Percentiles rank a stretch among this genome's conserved stretches.
Conservation (phyloP, 1,284 basidiomycete species). For the Leucoagaricus sp. region DNA sequence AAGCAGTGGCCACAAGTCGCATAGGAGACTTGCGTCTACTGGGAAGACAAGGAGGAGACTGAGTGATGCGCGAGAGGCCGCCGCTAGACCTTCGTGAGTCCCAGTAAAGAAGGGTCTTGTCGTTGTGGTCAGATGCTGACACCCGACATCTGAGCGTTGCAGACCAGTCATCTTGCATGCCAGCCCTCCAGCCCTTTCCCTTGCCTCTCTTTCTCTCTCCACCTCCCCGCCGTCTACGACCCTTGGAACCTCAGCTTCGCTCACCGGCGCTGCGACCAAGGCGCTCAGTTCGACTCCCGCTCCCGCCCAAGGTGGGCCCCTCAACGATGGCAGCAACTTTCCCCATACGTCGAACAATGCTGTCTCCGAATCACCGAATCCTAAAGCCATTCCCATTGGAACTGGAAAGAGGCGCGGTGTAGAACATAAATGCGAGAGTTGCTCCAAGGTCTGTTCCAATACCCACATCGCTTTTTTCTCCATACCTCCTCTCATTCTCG, state of each 20-base stretch:
- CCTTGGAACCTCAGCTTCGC: conserved; percentile 30
- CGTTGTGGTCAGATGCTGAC: neutral
- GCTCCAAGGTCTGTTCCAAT: conserved; percentile 68
- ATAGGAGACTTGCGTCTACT: conserved; percentile 67
- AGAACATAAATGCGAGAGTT: conserved; percentile 91
- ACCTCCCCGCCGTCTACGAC: conserved; percentile 42
- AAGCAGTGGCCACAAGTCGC: conserved; percentile 53
- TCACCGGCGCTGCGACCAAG: conserved; percentile 24
- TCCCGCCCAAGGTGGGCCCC: conserved; percentile 6
- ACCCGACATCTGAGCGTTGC: no score
- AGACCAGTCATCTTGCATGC: conserved; percentile 46
- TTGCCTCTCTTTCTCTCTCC: conserved; percentile 53
- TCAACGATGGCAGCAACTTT: conserved; percentile 25
- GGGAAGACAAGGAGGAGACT: conserved; percentile 67
- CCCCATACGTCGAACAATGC: conserved; percentile 14
- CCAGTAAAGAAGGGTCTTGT: conserved; percentile 13
- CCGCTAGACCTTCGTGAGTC: conserved; percentile 68
- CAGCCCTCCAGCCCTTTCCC: conserved; percentile 45
- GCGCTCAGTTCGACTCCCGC: conserved; percentile 19
- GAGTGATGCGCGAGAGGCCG: conserved; percentile 77
- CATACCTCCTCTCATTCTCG: no score
- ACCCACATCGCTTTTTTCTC: conserved; percentile 9
- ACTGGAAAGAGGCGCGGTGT: conserved; percentile 75
- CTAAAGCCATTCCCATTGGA: conserved; percentile 45
- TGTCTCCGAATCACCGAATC: conserved; percentile 23